Evolutionary conservation across 768 basidiomycete genomes (phyloP).

Genomic region (Termitomyces sp.): DNA sequence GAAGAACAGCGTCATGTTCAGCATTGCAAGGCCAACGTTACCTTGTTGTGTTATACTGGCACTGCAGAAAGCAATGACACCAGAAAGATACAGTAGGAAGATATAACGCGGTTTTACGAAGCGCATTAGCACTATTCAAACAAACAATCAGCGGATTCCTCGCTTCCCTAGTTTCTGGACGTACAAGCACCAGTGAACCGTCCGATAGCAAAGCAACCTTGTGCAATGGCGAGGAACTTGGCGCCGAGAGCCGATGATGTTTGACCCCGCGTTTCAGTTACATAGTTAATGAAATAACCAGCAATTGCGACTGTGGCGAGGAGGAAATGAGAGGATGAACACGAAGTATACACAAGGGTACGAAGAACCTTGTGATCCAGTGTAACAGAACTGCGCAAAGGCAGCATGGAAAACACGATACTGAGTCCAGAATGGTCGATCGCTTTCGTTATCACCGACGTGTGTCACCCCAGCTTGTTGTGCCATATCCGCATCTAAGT

Average conservation of each 20-base stretch:
- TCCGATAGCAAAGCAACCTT: constrained; percentile 29
- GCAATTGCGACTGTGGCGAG: constrained; percentile 24
- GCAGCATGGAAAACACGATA: constrained; percentile 28
- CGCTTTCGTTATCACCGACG: constrained; percentile 21
- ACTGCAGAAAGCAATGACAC: constrained; percentile 25
- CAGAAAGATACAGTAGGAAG: constrained; percentile 24
- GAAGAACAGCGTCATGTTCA: constrained; percentile 29
- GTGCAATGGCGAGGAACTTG: constrained; percentile 28
- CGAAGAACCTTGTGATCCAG: constrained; percentile 26
- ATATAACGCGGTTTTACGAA: constrained; percentile 25
- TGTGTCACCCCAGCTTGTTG: constrained; percentile 30
- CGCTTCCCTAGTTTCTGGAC: neutral
- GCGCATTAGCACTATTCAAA: constrained; percentile 22
- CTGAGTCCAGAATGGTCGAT: constrained; percentile 25
- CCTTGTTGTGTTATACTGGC: constrained; percentile 27
- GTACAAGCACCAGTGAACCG: constrained; percentile 28
- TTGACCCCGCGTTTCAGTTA: constrained; percentile 22
- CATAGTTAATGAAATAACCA: constrained; percentile 31
- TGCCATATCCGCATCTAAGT: constrained; percentile 33
- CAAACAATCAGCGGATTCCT: neutral
- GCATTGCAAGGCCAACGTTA: constrained; percentile 26
- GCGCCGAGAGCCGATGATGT: constrained; percentile 23
- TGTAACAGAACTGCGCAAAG: constrained; percentile 30
- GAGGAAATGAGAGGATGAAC: neutral
- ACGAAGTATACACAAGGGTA: neutral